phyloP scores from a whole-genome alignment of 345 rosid genomes.

The Arabis hirsuta region DNA sequence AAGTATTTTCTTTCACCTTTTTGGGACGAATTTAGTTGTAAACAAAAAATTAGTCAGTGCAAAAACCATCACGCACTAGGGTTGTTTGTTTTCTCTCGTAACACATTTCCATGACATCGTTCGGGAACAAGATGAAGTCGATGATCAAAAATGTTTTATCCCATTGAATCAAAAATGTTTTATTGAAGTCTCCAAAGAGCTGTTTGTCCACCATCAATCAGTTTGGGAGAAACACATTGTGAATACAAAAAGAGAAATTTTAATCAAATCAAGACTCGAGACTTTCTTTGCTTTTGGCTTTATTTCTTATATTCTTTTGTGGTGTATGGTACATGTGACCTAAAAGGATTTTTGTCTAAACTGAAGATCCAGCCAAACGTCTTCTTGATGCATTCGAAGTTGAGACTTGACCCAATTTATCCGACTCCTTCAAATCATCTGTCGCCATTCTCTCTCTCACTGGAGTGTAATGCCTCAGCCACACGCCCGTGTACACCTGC shows the following conservation, averaged over 20 bases:
- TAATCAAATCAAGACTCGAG: slow-evolving; percentile 11
- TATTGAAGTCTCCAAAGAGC: too few relatives aligned
- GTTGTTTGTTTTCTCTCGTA: too few relatives aligned
- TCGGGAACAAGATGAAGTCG: too few relatives aligned
- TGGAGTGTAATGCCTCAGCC: slow-evolving; percentile 87
- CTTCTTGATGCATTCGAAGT: slow-evolving; percentile 84
- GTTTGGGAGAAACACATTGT: neutral
- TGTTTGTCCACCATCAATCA: too few relatives aligned
- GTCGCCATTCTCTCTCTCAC: slow-evolving; percentile 58
- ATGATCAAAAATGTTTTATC: too few relatives aligned
- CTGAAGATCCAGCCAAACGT: slow-evolving; percentile 74
- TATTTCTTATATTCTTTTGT: slow-evolving; percentile 32
- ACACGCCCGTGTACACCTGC: slow-evolving; percentile 88
- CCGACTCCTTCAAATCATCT: slow-evolving; percentile 47
- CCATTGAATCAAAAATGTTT: too few relatives aligned
- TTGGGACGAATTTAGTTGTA: too few relatives aligned
- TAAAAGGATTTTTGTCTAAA: slow-evolving; percentile 31
- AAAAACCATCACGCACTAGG: too few relatives aligned
- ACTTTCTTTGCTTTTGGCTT: slow-evolving; percentile 8
- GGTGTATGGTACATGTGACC: slow-evolving; percentile 6
- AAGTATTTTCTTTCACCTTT: too few relatives aligned
- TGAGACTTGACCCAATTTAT: slow-evolving; percentile 71
- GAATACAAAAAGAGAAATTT: slow-evolving; percentile 9
- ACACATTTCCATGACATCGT: too few relatives aligned
- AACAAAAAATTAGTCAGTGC: too few relatives aligned